phyloP scores from a whole-genome alignment of 257 asterid genomes.

The Penstemon newberryi region DNA sequence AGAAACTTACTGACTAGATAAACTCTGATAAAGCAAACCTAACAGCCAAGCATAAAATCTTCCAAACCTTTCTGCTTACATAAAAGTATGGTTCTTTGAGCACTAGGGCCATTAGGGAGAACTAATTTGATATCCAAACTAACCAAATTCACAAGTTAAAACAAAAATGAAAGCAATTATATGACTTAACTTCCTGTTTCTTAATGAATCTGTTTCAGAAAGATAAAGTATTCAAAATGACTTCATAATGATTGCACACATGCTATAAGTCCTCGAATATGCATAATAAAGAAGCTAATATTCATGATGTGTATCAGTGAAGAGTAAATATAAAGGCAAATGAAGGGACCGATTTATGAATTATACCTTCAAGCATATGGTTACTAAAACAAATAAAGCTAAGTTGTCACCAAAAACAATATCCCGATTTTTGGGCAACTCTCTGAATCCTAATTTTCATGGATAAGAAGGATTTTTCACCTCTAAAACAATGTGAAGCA shows the following conservation, averaged over 20 bases:
- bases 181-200: no score
- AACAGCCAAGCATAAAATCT: constrained; percentile 9
- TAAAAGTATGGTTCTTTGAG: no score
- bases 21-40: constrained; percentile 1
- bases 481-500: constrained; percentile 6
- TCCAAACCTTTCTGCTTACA: not conserved
- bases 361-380: constrained; percentile 1
- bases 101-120: no score
- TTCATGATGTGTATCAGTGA: constrained; percentile 2
- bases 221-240: not conserved
- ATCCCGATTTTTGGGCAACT: constrained; percentile 8
- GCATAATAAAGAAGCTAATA: not conserved
- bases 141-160: no score
- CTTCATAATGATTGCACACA: not conserved
- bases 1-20: not conserved
- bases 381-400: not conserved
- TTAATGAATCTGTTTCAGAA: not conserved
- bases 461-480: constrained; percentile 13
- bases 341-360: not conserved
- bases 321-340: not conserved
- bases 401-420: not conserved
- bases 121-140: no score
- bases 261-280: not conserved
- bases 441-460: not conserved
- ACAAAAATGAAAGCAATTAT: no score